phyloP scores from a whole-genome alignment of 805 yeast species.

The Saturnispora besseyi region DNA sequence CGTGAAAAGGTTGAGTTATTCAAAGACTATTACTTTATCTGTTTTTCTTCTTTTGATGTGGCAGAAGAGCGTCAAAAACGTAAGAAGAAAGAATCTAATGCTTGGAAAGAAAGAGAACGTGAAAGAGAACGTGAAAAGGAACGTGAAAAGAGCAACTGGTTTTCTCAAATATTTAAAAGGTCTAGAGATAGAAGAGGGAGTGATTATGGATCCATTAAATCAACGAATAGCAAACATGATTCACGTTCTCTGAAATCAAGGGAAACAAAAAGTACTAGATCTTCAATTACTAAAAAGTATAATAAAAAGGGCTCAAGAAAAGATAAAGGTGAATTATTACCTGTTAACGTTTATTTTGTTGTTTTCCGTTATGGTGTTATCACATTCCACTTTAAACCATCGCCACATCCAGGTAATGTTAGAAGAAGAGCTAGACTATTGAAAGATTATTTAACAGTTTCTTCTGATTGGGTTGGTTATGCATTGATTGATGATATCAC shows the following conservation, averaged over 20 bases:
- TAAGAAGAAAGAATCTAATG: conserved; percentile 21
- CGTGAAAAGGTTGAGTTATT: conserved; percentile 93
- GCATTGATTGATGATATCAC: conserved; percentile 95
- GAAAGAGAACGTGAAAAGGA: conserved; percentile 13
- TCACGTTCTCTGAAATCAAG: neutral
- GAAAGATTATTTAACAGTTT: conserved; percentile 79
- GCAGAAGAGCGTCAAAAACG: conserved; percentile 56
- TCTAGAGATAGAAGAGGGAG: neutral
- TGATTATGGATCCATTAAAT: conserved; percentile 1
- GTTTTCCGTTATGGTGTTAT: conserved; percentile 87
- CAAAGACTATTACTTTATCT: conserved; percentile 81
- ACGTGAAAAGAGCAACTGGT: conserved; percentile 9
- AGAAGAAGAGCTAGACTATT: conserved; percentile 84
- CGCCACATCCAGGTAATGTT: conserved; percentile 94
- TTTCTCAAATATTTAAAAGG: conserved; percentile 10
- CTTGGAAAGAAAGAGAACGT: conserved; percentile 14
- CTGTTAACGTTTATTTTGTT: conserved; percentile 85
- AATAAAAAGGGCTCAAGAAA: conserved; percentile 12
- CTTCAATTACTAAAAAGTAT: conserved; percentile 17
- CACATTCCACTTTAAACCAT: conserved; percentile 89
- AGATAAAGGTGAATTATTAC: conserved; percentile 56
- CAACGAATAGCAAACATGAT: neutral
- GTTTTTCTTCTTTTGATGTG: conserved; percentile 79
- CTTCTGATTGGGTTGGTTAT: conserved; percentile 95
- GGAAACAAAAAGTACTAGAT: conserved; percentile 2